Conservation (phyloP, 495 filamentous ascomycete genomes). For the Cudoniella acicularis region DNA sequence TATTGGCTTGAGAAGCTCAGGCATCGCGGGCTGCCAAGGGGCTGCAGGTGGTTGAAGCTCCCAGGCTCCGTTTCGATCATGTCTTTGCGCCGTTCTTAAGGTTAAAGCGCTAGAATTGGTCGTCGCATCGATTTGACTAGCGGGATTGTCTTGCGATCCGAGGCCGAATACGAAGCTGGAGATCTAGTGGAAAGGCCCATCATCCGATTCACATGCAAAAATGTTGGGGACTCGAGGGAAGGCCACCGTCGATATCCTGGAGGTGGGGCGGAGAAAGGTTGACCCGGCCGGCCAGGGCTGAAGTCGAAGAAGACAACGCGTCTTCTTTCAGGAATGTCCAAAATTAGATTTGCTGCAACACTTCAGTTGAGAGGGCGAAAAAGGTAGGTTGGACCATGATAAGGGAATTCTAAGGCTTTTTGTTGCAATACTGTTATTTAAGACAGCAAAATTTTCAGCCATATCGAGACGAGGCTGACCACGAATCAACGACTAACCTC, state of each 20-base stretch:
- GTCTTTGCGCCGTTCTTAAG: constrained; percentile 11
- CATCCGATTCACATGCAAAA: constrained; percentile 8
- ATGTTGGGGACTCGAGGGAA: not conserved
- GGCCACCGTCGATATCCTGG: not conserved
- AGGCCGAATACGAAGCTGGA: not conserved
- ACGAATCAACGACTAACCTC: no score
- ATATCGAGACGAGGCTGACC: no score
- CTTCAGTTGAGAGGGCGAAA: no score
- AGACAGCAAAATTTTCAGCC: no score
- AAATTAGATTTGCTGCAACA: not conserved
- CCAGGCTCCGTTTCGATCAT: constrained; percentile 15
- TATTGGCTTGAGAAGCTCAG: constrained; percentile 15
- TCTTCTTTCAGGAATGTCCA: not conserved
- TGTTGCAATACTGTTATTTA: no score
- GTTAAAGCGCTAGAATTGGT: not conserved
- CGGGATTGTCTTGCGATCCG: not conserved
- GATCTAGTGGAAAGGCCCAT: not conserved
- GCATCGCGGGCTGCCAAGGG: constrained; percentile 17
- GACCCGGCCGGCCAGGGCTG: not conserved
- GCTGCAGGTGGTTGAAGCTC: not conserved
- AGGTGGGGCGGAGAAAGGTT: not conserved
- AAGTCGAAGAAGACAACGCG: not conserved
- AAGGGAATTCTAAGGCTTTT: no score
- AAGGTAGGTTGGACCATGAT: no score
- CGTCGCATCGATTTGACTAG: not conserved